Evolutionary conservation across 108 stramenopile species (phyloP), one percentile per base, ranked within the genome.

Genomic region (Pseudonitzschia multiseries): DNA sequence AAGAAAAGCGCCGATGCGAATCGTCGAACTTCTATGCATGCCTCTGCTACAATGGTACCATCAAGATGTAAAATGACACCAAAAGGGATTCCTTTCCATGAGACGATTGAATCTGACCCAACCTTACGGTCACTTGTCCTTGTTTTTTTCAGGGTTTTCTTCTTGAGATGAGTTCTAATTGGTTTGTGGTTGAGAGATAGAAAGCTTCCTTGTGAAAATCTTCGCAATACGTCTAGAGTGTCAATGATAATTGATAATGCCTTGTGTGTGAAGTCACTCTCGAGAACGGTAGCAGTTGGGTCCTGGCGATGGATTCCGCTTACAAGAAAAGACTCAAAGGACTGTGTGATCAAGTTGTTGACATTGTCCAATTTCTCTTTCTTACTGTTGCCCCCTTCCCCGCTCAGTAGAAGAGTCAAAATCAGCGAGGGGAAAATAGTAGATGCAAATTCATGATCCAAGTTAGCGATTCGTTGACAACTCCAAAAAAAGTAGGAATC

Each of bases 51-150:
- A 54, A 77, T 68, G 21, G 85, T 68, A 24, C 93, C 93, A 66
- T 83, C 79, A 27, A 94, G 65, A 0, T 74, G 70, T 22, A 94
- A 53, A 22, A 87, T 88, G 56, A 83, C 69, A 15, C 93, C 91
- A 70, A 76, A 91, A 36, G 88, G 84, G 32, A 91, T 33, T 21
- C 93, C 93, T 70, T 78, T 57, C 93, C 90, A 94, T 53, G 70
- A 65, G 24, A 31, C 43, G 3, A 36, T 24, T 29, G 40, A 31
- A 26, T 64, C 70, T 27, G 80, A 42, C 24, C 61, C 53, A 40
- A 69, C 42, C 62, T 78, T 68, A 63, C 74, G 62, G 64, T 59
- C 42, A 21, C 41, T 73, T 17, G 48, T 26, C 18, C 26, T 66
- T 14, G 1, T 18, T 18, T 48, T 48, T 14, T 48, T 48, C 1